Conservation (phyloP, 169 alveolate species). For the Plasmodium coatneyi region DNA sequence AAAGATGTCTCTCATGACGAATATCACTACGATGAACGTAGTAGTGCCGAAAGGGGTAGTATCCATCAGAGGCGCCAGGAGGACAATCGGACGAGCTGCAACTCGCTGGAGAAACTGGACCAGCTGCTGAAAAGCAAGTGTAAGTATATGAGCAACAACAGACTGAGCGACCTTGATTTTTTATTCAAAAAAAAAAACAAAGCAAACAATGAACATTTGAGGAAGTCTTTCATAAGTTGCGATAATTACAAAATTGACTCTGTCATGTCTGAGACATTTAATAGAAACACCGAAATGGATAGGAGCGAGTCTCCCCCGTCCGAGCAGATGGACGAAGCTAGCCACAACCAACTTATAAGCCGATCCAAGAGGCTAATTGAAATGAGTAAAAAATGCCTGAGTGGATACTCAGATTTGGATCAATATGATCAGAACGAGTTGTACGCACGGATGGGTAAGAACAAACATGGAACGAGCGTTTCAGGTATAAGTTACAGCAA, state of each 20-base stretch:
- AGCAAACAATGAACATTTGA: background rate
- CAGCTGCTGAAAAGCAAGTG: conserved; percentile 32
- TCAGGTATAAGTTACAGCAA: background rate
- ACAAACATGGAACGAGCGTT: background rate
- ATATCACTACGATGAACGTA: background rate
- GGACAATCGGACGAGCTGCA: background rate
- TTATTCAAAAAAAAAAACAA: background rate
- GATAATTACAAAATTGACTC: conserved; percentile 38
- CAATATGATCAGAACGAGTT: background rate
- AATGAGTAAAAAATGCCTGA: conserved; percentile 46
- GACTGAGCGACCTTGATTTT: background rate
- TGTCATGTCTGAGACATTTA: conserved; percentile 20
- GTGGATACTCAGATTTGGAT: conserved; percentile 13
- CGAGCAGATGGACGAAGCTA: conserved; percentile 2
- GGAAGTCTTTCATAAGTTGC: conserved; percentile 13
- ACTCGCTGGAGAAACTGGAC: conserved; percentile 54
- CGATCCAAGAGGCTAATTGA: conserved; percentile 49
- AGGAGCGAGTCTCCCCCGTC: background rate
- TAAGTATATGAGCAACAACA: background rate
- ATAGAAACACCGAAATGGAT: conserved; percentile 7
- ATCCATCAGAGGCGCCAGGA: background rate
- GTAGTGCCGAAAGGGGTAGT: background rate
- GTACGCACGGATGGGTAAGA: background rate
- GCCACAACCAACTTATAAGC: conserved; percentile 22
- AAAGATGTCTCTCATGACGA: background rate